phyloP scores from a whole-genome alignment of 768 basidiomycete genomes.

The Kwoniella dejecticola region DNA sequence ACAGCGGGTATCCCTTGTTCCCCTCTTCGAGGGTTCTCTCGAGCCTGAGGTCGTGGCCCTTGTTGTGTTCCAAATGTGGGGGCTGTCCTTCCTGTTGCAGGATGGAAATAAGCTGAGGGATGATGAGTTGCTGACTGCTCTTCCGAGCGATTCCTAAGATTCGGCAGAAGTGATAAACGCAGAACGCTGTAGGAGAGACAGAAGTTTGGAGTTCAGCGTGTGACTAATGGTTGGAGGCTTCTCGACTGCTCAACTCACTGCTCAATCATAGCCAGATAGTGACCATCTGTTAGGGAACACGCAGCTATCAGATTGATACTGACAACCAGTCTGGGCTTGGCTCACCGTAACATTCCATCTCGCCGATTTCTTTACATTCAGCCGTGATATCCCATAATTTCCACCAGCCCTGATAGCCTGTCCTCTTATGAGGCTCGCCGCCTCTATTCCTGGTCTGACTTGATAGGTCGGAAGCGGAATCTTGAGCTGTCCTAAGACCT shows the following conservation, averaged over 20 bases:
- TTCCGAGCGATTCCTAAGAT: constrained; percentile 21
- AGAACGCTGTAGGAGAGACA: neutral
- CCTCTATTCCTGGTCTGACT: neutral
- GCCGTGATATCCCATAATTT: constrained; percentile 42
- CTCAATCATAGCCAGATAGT: constrained; percentile 42
- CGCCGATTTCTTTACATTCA: constrained; percentile 44
- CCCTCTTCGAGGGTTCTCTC: neutral
- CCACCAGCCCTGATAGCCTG: constrained; percentile 31
- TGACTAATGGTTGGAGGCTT: neutral
- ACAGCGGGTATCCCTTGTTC: neutral
- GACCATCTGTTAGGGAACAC: constrained; percentile 28
- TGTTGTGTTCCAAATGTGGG: too few relatives aligned
- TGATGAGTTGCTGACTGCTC: constrained; percentile 26
- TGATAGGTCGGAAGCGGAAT: neutral
- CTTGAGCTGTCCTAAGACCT: too few relatives aligned
- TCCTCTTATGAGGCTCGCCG: neutral
- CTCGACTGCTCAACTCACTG: constrained; percentile 36
- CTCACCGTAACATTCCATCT: constrained; percentile 50
- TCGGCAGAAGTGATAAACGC: constrained; percentile 7
- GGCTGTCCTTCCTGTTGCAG: neutral
- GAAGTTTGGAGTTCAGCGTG: too few relatives aligned
- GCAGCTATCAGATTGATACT: neutral
- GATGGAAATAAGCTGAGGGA: constrained; percentile 16
- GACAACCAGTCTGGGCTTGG: too few relatives aligned
- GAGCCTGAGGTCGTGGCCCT: neutral